Evolutionary conservation across 2,329 filamentous ascomycete species (phyloP), one percentile per base, ranked within the genome.

Genomic region (Phaeosphaeriaceae sp.): DNA sequence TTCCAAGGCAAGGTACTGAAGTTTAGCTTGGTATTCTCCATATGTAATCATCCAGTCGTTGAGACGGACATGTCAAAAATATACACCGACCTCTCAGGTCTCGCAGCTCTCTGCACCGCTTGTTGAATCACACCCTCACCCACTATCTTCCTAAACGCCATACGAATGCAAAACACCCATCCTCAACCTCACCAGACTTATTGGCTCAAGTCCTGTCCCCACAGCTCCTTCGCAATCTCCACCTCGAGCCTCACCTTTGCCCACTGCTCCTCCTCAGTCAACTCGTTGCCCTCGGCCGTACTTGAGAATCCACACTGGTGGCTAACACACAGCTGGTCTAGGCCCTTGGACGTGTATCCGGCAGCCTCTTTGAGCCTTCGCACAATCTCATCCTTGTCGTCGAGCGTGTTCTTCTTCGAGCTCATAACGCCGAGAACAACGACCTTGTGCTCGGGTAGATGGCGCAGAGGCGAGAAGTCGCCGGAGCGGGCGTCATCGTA

Each of bases 261-360:
- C 84, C 84, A 86, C 72, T 86, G 84, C 78, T 86, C 79, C 58
- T 85, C 83, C 71, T 85, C 82, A 11, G 74, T 82, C 62, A 87
- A 74, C 58, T 85, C 81, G 60, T 86, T 86, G 40, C 84, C 85
- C 74, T 87, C 84, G 55, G 81, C 80, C 6, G 84, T 86, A n/a
- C 80, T 82, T 66, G 79, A 82, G 68, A 86, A 86, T 3, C 84
- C 85, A 66, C 84, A 87, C 76, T 87, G 85, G 67, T 86, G 84
- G 62, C 81, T 84, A 58, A 86, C 67, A 69, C 83, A 85, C 58
- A 86, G 74, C 79, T 86, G 84, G 51, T 85, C 81, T 7, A 86
- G 73, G 0, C 84, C 85, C 51, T 76, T 73, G n/a, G 82, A 81
- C 65, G 83, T 83, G 66, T 81, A 80, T 51, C 76, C 68, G 4